These are phyloP conservation scores for Trametes punicea DNA, from an alignment of 768 basidiomycete genomes.

Conservation along the genomic window DNA sequence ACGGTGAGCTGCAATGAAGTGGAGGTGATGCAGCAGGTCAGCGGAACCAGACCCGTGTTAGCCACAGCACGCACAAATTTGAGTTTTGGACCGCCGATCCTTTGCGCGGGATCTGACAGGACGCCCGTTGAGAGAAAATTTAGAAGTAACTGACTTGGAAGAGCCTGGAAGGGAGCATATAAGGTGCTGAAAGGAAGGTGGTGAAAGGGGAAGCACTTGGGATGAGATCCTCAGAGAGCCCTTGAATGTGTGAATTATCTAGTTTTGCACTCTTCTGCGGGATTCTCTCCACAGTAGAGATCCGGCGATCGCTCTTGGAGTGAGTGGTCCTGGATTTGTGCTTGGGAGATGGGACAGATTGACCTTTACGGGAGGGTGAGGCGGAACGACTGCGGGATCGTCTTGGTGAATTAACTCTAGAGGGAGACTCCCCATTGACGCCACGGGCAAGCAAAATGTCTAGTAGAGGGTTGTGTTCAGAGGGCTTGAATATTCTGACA, in stretches of 20 bases:
- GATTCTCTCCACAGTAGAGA: not conserved
- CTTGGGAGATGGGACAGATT: not conserved
- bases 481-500: conserved; percentile 51
- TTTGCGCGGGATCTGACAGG: not conserved
- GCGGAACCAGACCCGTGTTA: too few relatives aligned
- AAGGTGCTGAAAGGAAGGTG: not conserved
- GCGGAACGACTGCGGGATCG: conserved; percentile 14
- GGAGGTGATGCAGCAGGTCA: too few relatives aligned
- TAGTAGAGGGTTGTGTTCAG: conserved; percentile 45
- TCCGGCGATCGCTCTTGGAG: not conserved
- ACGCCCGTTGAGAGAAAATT: not conserved
- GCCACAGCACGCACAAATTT: too few relatives aligned
- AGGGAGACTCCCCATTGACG: conserved; percentile 46
- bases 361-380: not conserved
- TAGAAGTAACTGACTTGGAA: not conserved
- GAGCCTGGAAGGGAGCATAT: not conserved
- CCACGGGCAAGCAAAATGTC: conserved; percentile 52
- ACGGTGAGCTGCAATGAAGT: too few relatives aligned
- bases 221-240: not conserved
- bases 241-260: not conserved
- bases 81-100: not conserved
- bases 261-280: not conserved
- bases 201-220: not conserved
- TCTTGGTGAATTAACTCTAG: conserved; percentile 8
- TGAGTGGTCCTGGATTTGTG: not conserved